Evolutionary conservation across 78 protist genomes (phyloP).

Genomic region (Polysphondylium violaceum): DNA sequence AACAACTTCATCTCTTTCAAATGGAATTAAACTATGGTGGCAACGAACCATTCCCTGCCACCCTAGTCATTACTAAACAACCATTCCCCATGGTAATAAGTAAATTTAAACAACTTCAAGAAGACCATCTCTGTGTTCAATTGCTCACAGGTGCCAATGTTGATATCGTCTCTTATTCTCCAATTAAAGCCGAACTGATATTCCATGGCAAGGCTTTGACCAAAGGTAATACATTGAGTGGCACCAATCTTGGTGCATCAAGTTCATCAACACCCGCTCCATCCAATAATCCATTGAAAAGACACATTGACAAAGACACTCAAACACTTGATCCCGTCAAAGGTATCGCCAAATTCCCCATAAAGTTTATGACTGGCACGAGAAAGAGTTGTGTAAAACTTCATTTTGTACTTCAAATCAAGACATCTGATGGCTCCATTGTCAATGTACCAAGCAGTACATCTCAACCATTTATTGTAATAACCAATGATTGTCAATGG

Average conservation of each 20-base stretch:
- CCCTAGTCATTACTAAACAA: constrained; percentile 75
- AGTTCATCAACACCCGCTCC: constrained; percentile 1
- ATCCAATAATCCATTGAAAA: constrained; percentile 15
- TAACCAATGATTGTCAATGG: constrained; percentile 86
- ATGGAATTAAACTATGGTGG: constrained; percentile 17
- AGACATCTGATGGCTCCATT: constrained; percentile 31
- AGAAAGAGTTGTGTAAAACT: constrained; percentile 68
- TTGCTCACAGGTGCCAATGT: constrained; percentile 53
- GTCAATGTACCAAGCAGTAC: constrained; percentile 42
- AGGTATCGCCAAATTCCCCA: constrained; percentile 73
- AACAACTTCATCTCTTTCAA: constrained; percentile 59
- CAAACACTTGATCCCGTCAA: constrained; percentile 41
- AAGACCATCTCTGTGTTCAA: constrained; percentile 77
- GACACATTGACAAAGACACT: constrained; percentile 75
- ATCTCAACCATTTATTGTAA: constrained; percentile 81
- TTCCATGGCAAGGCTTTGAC: constrained; percentile 48
- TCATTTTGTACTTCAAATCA: constrained; percentile 61
- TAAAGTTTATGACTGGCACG: constrained; percentile 69
- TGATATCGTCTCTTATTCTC: constrained; percentile 57
- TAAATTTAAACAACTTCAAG: constrained; percentile 64
- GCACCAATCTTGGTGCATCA: constrained; percentile 2
- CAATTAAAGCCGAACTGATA: constrained; percentile 42
- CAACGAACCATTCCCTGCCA: constrained; percentile 5
- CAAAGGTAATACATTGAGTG: neutral
- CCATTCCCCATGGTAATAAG: constrained; percentile 79